These are phyloP conservation scores for Rhodotorula graminis DNA, from an alignment of 768 basidiomycete species.

Conservation along the genomic window DNA sequence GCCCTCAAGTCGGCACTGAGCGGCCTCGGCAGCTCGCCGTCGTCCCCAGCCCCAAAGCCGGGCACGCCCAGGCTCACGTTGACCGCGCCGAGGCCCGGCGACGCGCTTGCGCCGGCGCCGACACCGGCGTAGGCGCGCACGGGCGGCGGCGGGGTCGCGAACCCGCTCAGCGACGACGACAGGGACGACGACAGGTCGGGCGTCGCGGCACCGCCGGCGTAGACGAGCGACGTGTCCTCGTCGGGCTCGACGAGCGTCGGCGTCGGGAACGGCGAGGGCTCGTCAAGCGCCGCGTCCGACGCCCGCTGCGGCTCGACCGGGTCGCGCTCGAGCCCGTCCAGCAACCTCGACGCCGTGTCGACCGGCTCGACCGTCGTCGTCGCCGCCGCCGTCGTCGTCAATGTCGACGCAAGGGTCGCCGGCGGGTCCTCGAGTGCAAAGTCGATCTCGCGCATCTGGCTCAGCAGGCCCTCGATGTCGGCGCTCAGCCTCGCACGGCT, in stretches of 20 bases:
- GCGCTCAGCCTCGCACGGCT: constrained; percentile 16
- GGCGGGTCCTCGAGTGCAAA: constrained; percentile 11
- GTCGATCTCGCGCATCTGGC: constrained; percentile 35
- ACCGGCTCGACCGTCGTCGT: not conserved
- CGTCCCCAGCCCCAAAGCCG: no score
- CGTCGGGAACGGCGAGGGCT: not conserved
- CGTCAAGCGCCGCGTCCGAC: not conserved
- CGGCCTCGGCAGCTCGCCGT: not conserved
- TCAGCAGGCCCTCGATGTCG: constrained; percentile 31
- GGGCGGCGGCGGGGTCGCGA: no score
- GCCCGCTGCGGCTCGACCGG: not conserved
- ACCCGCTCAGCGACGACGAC: no score
- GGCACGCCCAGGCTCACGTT: no score
- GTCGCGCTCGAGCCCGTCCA: not conserved
- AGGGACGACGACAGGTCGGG: no score
- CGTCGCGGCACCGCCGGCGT: not conserved
- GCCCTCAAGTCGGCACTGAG: constrained; percentile 7
- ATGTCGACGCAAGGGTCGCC: not conserved
- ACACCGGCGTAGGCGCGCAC: no score
- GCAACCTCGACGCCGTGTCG: not conserved
- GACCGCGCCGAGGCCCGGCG: no score
- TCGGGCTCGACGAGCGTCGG: constrained; percentile 14
- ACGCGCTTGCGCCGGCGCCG: no score
- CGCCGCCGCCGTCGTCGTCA: not conserved
- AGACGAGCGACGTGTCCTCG: not conserved